A percentile compares a stretch with the other conserved stretches of the same genome.
Conservation (phyloP, 352 stramenopile species). For the Globisporangium takayamanum region DNA sequence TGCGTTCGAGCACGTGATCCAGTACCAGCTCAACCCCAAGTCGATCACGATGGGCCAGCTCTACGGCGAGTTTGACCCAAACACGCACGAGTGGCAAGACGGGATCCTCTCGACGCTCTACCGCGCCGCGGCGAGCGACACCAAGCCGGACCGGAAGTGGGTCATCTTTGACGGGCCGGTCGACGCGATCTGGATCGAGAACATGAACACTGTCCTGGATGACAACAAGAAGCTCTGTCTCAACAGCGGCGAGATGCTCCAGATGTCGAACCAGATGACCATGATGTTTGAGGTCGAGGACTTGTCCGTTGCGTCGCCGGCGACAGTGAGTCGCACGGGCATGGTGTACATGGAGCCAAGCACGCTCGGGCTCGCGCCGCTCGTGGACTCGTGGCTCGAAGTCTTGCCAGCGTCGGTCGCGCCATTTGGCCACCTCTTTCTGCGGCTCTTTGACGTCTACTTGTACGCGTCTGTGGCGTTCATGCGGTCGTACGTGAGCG, state of each 20-base stretch:
- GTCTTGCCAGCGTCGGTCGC: conserved; percentile 38
- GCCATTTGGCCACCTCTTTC: conserved; percentile 35
- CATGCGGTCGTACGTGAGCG: conserved; percentile 79
- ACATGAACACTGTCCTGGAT: conserved; percentile 95
- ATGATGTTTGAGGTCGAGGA: conserved; percentile 98
- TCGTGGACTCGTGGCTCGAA: conserved; percentile 90
- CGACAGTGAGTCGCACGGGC: conserved; percentile 91
- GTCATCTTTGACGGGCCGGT: conserved; percentile 94
- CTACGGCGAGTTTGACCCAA: conserved; percentile 93
- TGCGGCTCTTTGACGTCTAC: conserved; percentile 88
- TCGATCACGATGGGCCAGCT: conserved; percentile 94
- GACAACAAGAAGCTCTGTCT: conserved; percentile 95
- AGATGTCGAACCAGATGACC: conserved; percentile 94
- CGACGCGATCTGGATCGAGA: conserved; percentile 95
- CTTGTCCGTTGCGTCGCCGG: conserved; percentile 89
- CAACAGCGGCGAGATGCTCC: conserved; percentile 92
- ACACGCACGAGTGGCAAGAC: conserved; percentile 95
- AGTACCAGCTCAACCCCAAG: conserved; percentile 93
- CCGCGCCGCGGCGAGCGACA: conserved; percentile 79
- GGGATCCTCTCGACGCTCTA: conserved; percentile 94
- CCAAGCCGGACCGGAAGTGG: conserved; percentile 91
- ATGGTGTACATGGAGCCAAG: conserved; percentile 97
- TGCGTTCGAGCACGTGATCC: conserved; percentile 85
- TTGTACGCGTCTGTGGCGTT: conserved; percentile 84
- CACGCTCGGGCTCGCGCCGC: conserved; percentile 79